phyloP scores from a whole-genome alignment of 768 basidiomycete genomes.

The Leccinum uliginosum region DNA sequence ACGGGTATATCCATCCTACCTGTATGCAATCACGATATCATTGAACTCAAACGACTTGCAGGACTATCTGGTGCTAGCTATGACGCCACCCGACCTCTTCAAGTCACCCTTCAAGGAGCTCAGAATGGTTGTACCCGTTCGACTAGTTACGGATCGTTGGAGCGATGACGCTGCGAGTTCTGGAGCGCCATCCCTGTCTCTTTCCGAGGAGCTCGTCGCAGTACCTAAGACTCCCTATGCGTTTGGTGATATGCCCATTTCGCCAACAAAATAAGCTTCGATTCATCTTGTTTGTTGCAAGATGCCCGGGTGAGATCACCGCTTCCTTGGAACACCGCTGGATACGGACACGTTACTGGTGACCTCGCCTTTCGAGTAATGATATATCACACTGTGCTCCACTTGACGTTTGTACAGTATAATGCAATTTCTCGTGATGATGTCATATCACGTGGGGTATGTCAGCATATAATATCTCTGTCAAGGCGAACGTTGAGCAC shows the following conservation, averaged over 20 bases:
- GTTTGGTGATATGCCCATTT: not conserved
- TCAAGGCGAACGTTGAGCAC: not conserved
- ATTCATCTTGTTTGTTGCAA: not conserved
- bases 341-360: not conserved
- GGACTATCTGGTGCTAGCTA: constrained; percentile 64
- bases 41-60: constrained; percentile 21
- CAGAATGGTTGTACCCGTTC: constrained; percentile 59
- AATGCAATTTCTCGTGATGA: constrained; percentile 9
- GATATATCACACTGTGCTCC: not conserved
- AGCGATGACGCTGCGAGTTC: constrained; percentile 31
- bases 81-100: constrained; percentile 51
- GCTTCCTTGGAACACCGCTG: not conserved
- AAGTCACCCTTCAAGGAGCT: constrained; percentile 57
- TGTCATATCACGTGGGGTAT: constrained; percentile 25
- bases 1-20: constrained; percentile 39
- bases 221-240: constrained; percentile 10
- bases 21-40: not conserved
- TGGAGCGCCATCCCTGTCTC: constrained; percentile 11
- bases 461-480: not conserved
- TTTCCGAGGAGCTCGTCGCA: constrained; percentile 24
- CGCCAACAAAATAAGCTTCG: not conserved
- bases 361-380: not conserved
- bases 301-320: not conserved
- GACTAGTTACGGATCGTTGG: constrained; percentile 62
- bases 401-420: not conserved